phyloP scores from a whole-genome alignment of 169 alveolate species.

The Perkinsus chesapeaki region DNA sequence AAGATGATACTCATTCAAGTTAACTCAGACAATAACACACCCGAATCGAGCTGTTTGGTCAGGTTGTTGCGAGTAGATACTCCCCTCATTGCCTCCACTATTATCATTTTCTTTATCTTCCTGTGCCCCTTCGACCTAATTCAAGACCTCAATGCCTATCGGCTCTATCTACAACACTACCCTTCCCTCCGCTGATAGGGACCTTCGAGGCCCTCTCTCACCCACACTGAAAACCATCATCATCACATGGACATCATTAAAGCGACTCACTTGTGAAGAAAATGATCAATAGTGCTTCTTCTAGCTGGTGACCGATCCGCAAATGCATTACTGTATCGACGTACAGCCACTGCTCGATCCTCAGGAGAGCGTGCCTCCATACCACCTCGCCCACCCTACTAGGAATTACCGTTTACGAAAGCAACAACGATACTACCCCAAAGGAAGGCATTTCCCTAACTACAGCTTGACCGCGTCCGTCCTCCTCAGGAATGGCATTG shows the following conservation, averaged over 20 bases:
- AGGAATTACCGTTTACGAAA: too few species aligned
- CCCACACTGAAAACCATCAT: background rate
- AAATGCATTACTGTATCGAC: background rate
- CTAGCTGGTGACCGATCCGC: background rate
- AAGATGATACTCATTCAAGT: too few species aligned
- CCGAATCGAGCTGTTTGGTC: background rate
- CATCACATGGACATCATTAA: too few species aligned
- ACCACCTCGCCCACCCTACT: background rate
- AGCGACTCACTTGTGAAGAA: background rate
- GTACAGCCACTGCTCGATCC: background rate
- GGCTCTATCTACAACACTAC: too few species aligned
- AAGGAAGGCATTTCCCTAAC: background rate
- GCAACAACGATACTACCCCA: background rate
- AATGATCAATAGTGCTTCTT: background rate
- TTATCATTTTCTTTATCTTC: background rate
- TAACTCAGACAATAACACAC: too few species aligned
- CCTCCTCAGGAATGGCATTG: background rate
- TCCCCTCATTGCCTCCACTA: background rate
- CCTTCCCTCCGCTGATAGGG: background rate
- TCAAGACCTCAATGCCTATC: too few species aligned
- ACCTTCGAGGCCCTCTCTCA: background rate
- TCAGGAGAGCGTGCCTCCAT: background rate
- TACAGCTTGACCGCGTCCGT: background rate
- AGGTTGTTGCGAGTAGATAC: background rate
- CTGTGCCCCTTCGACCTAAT: background rate